A percentile compares a stretch with the other conserved stretches of the same genome.
Conservation (phyloP, 2,329 filamentous ascomycete genomes). For the Fusarium udum region DNA sequence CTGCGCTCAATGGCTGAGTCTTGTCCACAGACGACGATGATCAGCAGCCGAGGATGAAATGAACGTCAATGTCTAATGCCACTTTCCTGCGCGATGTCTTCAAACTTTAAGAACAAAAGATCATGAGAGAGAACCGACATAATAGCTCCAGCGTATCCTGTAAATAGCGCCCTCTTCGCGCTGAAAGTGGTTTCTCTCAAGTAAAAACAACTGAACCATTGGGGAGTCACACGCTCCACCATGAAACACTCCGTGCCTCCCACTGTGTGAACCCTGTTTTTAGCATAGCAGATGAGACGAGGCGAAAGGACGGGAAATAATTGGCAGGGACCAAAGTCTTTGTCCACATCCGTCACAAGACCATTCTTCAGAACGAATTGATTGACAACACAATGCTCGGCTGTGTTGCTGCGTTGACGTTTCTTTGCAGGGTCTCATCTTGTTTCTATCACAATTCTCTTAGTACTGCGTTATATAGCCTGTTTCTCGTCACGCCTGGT, state of each 20-base stretch:
- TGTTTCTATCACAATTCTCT: neutral
- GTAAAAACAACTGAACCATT: slow-evolving; percentile 16
- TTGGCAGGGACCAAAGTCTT: slow-evolving; percentile 29
- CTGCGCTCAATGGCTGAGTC: slow-evolving; percentile 25
- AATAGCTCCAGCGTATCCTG: neutral
- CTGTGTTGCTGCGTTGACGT: slow-evolving; percentile 1
- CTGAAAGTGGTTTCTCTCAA: slow-evolving; percentile 13
- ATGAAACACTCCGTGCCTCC: slow-evolving; percentile 30
- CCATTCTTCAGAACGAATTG: slow-evolving; percentile 1
- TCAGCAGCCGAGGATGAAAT: slow-evolving; percentile 6
- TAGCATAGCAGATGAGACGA: slow-evolving; percentile 17
- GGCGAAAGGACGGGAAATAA: slow-evolving; percentile 20
- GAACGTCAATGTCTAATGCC: neutral
- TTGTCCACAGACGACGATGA: neutral
- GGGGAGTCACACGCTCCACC: slow-evolving; percentile 30
- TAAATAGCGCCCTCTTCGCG: neutral
- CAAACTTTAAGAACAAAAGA: neutral
- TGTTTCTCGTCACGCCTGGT: neutral
- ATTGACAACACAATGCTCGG: neutral
- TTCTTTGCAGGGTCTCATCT: slow-evolving; percentile 1
- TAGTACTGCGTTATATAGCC: neutral
- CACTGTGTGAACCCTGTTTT: slow-evolving; percentile 37
- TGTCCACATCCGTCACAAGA: slow-evolving; percentile 37
- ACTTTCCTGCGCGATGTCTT: neutral
- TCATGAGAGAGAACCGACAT: neutral